phyloP scores from a whole-genome alignment of 345 rosid genomes.

The Trapa bicornis region DNA sequence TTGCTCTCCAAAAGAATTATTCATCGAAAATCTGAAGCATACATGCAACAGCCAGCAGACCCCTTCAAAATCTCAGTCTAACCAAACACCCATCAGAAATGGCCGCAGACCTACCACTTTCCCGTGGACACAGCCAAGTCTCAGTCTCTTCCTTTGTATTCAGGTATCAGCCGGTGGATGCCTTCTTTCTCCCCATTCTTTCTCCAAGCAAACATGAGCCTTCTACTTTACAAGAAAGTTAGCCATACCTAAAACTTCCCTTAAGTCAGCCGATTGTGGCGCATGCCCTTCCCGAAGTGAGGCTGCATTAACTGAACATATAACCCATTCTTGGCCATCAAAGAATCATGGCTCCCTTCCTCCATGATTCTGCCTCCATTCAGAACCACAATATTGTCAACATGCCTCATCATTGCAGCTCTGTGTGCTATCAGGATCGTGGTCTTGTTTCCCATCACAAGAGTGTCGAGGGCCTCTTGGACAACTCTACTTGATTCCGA shows the following conservation, averaged over 20 bases:
- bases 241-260: background rate
- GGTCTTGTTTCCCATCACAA: slow-evolving; percentile 95
- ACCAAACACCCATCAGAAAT: slow-evolving; percentile 11
- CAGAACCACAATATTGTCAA: slow-evolving; percentile 90
- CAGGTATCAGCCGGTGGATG: background rate
- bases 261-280: slow-evolving; percentile 50
- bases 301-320: slow-evolving; percentile 94
- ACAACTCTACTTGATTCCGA: slow-evolving; percentile 98
- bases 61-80: slow-evolving; percentile 14
- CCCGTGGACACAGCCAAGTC: background rate
- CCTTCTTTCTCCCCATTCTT: no score
- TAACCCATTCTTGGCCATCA: slow-evolving; percentile 77
- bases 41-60: slow-evolving; percentile 21
- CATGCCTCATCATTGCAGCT: slow-evolving; percentile 97
- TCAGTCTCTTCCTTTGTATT: background rate
- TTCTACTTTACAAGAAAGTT: background rate
- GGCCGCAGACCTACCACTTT: background rate
- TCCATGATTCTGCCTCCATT: slow-evolving; percentile 93
- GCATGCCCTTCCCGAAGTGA: slow-evolving; percentile 88
- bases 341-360: slow-evolving; percentile 82
- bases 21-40: slow-evolving; percentile 14
- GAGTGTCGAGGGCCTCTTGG: slow-evolving; percentile 89
- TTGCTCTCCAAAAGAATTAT: slow-evolving; percentile 58
- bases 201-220: background rate
- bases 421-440: slow-evolving; percentile 62